Evolutionary conservation across 306 rosid species (phyloP).

Genomic region (Gynostemma pentaphyllum): DNA sequence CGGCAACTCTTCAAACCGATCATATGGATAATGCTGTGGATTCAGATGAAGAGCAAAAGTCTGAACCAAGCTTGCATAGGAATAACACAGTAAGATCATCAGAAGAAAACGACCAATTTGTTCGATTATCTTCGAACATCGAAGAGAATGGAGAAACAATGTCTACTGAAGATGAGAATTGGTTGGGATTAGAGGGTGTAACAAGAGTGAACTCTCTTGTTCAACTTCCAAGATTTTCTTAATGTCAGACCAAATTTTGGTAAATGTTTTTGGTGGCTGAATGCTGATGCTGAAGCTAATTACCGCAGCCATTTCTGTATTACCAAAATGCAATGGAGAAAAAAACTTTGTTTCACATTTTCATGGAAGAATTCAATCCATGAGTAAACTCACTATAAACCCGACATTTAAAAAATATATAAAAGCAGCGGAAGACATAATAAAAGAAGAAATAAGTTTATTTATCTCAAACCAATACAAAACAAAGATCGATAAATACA

Average conservation of each 20-base stretch:
- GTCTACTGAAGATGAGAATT: slow-evolving; percentile 71
- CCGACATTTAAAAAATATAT: too few species aligned
- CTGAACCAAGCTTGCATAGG: slow-evolving; percentile 74
- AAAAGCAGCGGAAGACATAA: too few species aligned
- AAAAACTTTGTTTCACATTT: background rate
- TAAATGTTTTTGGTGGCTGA: slow-evolving; percentile 16
- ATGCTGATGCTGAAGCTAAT: background rate
- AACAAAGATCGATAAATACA: too few species aligned
- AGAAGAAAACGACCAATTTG: slow-evolving; percentile 50
- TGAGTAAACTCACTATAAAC: background rate
- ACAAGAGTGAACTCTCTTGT: slow-evolving; percentile 94
- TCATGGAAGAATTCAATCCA: background rate
- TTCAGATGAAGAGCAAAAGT: slow-evolving; percentile 66
- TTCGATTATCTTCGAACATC: slow-evolving; percentile 24
- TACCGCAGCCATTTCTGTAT: background rate
- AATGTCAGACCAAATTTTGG: slow-evolving; percentile 48
- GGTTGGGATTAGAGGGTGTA: slow-evolving; percentile 97
- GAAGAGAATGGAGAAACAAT: slow-evolving; percentile 37
- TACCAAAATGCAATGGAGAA: background rate
- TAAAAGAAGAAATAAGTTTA: too few species aligned
- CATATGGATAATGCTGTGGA: slow-evolving; percentile 28
- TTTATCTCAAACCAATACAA: too few species aligned
- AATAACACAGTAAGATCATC: slow-evolving; percentile 74
- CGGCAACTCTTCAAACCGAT: slow-evolving; percentile 77
- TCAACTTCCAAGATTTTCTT: slow-evolving; percentile 90